A percentile compares a stretch with the other conserved stretches of the same genome.
These are phyloP conservation scores for Pythium folliculosum DNA, from an alignment of 352 stramenopile genomes.

Conservation along the genomic window DNA sequence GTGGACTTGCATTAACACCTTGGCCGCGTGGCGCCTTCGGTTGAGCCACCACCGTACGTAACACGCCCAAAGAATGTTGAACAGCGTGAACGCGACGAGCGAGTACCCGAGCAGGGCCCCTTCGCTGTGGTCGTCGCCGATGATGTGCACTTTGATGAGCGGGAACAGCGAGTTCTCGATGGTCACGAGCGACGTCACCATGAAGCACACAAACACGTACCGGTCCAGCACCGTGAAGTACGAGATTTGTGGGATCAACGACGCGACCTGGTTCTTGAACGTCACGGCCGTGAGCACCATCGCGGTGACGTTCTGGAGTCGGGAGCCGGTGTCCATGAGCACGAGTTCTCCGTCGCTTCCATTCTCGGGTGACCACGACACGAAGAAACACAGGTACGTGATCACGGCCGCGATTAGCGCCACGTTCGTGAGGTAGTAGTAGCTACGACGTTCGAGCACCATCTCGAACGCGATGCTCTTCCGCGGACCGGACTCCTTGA, in stretches of 20 bases:
- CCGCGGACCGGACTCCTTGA: conserved; percentile 37
- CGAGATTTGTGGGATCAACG: conserved; percentile 54
- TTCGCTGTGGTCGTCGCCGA: conserved; percentile 26
- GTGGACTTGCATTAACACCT: conserved; percentile 37
- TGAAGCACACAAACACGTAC: conserved; percentile 68
- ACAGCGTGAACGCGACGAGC: conserved; percentile 39
- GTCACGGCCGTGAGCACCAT: conserved; percentile 64
- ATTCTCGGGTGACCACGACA: conserved; percentile 7
- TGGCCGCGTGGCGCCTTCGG: conserved; percentile 23
- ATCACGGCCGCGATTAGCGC: conserved; percentile 47
- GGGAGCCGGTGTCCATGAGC: conserved; percentile 49
- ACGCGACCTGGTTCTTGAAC: conserved; percentile 59
- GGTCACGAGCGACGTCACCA: conserved; percentile 49
- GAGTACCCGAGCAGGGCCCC: conserved; percentile 37
- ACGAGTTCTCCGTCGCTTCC: not conserved
- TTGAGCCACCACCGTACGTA: conserved; percentile 34
- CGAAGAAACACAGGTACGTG: conserved; percentile 52
- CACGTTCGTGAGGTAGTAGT: conserved; percentile 62
- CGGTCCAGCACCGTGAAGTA: conserved; percentile 67
- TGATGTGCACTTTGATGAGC: conserved; percentile 23
- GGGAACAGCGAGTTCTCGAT: conserved; percentile 60
- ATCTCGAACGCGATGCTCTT: conserved; percentile 59
- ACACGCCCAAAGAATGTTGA: conserved; percentile 41
- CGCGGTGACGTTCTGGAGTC: conserved; percentile 62
- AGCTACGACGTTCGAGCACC: conserved; percentile 47